Percentiles rank a stretch among this genome's conserved stretches.
Conservation (phyloP, 345 rosid genomes). For the Gossypium mustelinum region DNA sequence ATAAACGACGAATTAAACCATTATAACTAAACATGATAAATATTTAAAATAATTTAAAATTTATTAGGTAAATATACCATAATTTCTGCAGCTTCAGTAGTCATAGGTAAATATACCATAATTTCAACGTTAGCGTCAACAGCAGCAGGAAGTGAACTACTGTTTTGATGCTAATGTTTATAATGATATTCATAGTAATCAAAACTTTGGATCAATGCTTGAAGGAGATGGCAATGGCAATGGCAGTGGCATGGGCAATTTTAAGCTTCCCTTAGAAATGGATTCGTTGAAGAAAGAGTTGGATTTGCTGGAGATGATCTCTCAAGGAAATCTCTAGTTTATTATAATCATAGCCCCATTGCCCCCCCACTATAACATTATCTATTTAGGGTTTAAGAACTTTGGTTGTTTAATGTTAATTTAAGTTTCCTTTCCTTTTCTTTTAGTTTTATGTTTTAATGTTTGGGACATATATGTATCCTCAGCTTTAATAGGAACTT, state of each 20-base stretch:
- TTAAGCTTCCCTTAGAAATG: conserved; percentile 17
- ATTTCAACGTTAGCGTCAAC: background rate
- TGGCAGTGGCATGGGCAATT: conserved; percentile 5
- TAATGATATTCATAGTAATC: background rate
- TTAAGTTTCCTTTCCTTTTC: background rate
- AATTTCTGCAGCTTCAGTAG: no score
- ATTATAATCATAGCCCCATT: background rate
- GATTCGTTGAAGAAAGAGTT: conserved; percentile 25
- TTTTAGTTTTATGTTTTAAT: background rate
- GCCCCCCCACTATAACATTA: background rate
- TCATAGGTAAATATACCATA: no score
- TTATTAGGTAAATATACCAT: no score
- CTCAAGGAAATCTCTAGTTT: conserved; percentile 15
- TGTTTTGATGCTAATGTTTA: conserved; percentile 3
- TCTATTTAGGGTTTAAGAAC: background rate
- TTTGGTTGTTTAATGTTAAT: background rate
- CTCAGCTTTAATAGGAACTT: background rate
- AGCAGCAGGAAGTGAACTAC: background rate
- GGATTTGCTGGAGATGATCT: conserved; percentile 40
- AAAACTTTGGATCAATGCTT: conserved; percentile 19
- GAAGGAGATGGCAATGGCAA: conserved; percentile 17
- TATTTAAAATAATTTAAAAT: no score
- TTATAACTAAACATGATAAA: no score
- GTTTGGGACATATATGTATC: background rate
- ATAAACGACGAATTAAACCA: no score